Evolutionary conservation across 768 basidiomycete species (phyloP), one percentile per base, ranked within the genome.

Genomic region (Clitopilus hobsonii): DNA sequence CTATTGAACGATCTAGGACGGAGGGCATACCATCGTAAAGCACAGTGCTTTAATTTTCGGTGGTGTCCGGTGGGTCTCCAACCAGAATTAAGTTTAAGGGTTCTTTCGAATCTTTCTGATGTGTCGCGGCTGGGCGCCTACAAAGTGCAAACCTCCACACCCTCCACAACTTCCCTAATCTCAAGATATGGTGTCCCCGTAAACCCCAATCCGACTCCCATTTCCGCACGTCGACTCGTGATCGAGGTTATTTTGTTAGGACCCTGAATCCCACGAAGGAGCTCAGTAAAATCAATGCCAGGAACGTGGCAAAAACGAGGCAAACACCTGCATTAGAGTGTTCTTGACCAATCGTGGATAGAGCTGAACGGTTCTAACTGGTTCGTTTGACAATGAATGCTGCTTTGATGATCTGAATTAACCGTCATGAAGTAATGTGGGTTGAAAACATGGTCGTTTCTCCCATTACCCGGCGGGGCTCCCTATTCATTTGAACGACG

Each of bases 301-400:
- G 41, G 41, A 45, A 45, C 41, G 41, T 45, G 41, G 41, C 41
- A 23, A 45, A 45, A 45, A 45, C 41, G 41, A 45, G 41, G 41
- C 41, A 45, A 18, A 45, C 18, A 11, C 41, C 41, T 45, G 41
- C n/a, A 45, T 45, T 45, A 45, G 22, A 45, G 41, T 45, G 41
- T 45, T 45, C 41, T 45, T 45, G 41, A 45, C 22, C 41, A 8
- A 45, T 18, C 16, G 14, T 23, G 41, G 41, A 3, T 20, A 45
- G 10, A 14, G 10, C 14, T 23, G 3, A 5, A 16, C 41, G 22
- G 4, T 4, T 20, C 10, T 45, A 10, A 45, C 41, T 45, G 41
- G 41, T 45, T 45, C 41, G 41, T 18, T 45, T 11, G 41, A 20
- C n/a, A 45, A 6, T 45, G 32, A 14, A 11, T 45, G 41, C 41